Percentiles rank a stretch among this genome's conserved stretches.
Conservation (phyloP, 495 filamentous ascomycete genomes). For the Arthonia radiata region DNA sequence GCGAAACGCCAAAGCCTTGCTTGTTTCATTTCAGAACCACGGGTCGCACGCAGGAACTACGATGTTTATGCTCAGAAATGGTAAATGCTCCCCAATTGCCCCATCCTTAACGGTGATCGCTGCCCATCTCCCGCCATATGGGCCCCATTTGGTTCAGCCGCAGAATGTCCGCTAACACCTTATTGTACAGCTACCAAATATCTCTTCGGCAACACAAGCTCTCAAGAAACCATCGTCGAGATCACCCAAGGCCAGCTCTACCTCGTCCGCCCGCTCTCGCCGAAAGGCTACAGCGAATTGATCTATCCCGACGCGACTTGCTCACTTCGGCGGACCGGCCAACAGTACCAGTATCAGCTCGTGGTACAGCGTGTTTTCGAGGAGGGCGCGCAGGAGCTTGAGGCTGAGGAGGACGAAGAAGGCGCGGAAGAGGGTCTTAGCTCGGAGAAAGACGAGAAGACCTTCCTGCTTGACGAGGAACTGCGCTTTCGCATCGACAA, state of each 20-base stretch:
- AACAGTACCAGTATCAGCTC: slow-evolving; percentile 90
- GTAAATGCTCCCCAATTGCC: slow-evolving; percentile 17
- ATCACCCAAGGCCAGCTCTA: slow-evolving; percentile 90
- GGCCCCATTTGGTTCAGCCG: slow-evolving; percentile 11
- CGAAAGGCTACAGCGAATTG: slow-evolving; percentile 92
- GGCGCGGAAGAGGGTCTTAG: slow-evolving; percentile 35
- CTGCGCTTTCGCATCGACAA: slow-evolving; percentile 71
- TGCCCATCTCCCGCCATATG: slow-evolving; percentile 1
- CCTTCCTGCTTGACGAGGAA: slow-evolving; percentile 74
- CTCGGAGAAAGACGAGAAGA: slow-evolving; percentile 82
- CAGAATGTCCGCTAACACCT: slow-evolving; percentile 3
- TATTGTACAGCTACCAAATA: slow-evolving; percentile 50
- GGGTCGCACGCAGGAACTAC: slow-evolving; percentile 10
- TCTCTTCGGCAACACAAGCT: slow-evolving; percentile 74
- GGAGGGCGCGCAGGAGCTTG: slow-evolving; percentile 79
- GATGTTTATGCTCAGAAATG: slow-evolving; percentile 56
- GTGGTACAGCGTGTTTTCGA: slow-evolving; percentile 91
- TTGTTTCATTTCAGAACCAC: no score
- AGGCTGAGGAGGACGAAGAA: slow-evolving; percentile 66
- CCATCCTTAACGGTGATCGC: slow-evolving; percentile 14
- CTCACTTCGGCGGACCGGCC: slow-evolving; percentile 71
- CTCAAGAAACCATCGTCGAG: slow-evolving; percentile 83
- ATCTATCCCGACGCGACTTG: slow-evolving; percentile 95
- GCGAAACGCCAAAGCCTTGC: no score
- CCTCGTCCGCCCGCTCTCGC: slow-evolving; percentile 79